Base-by-base conservation (phyloP, 345 rosid genomes). In the Cardamine chenopodiifolia region DNA sequence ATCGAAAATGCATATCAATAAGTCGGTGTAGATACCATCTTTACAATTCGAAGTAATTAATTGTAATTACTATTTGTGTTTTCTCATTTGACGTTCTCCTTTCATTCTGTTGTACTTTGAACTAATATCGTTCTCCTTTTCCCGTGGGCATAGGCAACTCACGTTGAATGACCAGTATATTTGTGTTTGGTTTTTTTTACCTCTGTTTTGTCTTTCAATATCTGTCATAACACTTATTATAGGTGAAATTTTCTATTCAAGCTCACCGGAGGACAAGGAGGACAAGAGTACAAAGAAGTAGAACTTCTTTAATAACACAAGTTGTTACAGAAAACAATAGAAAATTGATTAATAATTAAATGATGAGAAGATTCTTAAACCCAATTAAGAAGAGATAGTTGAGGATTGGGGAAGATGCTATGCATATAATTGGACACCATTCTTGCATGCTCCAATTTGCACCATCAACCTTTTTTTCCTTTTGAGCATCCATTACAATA, bases 371-470 rank as follows among this genome's bases (percentile, higher is more conserved):
- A 74, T 66, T 56, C 67, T 45, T 50, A 14, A 32, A 47, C 20
- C 32, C 5, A 47, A 35, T 74, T 56, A 48, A 48, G 48, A 60
- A 32, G 19, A n/a, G 14, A 45, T 47, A 66, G 40, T 57, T 66
- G 78, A 73, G 3, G 48, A 56, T 66, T 55, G 34, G 14, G 64
- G 63, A 66, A 74, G 31, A 57, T 45, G 72, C 50, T 66, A 23
- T 74, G 67, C 56, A 74, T 66, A 47, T 58, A 74, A 74, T 66
- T 74, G 53, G 66, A 7, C 67, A 66, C 42, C 66, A 66, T 55
- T 65, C 53, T 65, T 54, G 57, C 20, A 74, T 58, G 72, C 70
- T 66, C 52, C 42, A 57, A 19, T 74, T 55, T 40, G 64, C 70
- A 65, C 65, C 59, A 56, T 22, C 50, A 56, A 73, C 47, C 23